Percentiles rank a stretch among this genome's conserved stretches.
Conservation (phyloP, 805 yeast species). For the Starmerella sp. region DNA sequence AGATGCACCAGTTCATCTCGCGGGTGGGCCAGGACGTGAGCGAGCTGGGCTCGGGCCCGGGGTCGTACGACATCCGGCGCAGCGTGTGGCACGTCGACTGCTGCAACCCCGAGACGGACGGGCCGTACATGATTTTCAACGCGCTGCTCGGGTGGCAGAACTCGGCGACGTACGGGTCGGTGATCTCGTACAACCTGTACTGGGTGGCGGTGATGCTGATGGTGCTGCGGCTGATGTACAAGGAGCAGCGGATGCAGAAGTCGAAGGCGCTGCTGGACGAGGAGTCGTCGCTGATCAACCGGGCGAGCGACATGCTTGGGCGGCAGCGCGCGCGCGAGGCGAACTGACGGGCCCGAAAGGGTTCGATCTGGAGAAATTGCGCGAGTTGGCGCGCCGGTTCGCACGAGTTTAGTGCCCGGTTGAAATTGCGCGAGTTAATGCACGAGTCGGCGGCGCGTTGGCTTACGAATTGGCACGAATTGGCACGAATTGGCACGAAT, state of each 20-base stretch:
- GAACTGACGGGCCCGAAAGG: too few relatives aligned
- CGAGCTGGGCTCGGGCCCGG: conserved; percentile 88
- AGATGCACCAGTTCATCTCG: conserved; percentile 62
- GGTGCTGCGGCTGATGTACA: conserved; percentile 36
- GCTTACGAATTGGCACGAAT: too few relatives aligned
- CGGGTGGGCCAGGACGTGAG: conserved; percentile 76
- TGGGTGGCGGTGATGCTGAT: conserved; percentile 47
- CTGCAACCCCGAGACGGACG: conserved; percentile 87
- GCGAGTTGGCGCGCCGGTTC: too few relatives aligned
- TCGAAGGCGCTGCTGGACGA: conserved; percentile 11
- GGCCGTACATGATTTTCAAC: conserved; percentile 81
- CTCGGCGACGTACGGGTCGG: conserved; percentile 84
- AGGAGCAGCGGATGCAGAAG: conserved; percentile 29
- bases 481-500: too few relatives aligned
- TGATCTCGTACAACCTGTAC: conserved; percentile 55
- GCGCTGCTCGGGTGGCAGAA: conserved; percentile 92
- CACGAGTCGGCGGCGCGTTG: too few relatives aligned
- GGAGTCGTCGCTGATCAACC: conserved; percentile 12
- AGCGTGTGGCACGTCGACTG: conserved; percentile 93
- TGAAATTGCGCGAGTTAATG: too few relatives aligned
- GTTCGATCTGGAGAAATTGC: too few relatives aligned
- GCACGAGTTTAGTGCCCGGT: too few relatives aligned
- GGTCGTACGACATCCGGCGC: conserved; percentile 67
- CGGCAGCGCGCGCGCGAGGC: background rate
- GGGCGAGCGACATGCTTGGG: conserved; percentile 12